phyloP scores from a whole-genome alignment of 2,329 filamentous ascomycete species.

The Colletotrichum tropicale region DNA sequence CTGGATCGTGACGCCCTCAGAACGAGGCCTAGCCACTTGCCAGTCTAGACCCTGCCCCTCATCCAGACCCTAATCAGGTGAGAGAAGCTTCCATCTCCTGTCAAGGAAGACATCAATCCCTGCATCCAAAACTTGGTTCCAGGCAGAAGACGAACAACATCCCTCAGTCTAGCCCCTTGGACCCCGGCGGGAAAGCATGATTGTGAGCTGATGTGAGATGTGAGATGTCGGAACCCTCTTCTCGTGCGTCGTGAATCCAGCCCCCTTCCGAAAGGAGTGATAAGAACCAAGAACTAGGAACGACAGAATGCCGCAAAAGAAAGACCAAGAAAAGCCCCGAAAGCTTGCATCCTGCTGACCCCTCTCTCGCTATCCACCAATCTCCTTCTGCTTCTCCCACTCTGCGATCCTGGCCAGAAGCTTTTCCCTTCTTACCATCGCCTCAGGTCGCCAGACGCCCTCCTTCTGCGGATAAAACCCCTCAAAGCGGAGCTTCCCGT shows the following conservation, averaged over 20 bases:
- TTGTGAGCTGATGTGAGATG: not conserved
- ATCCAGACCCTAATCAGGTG: not conserved
- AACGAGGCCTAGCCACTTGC: not conserved
- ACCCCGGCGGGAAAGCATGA: not conserved
- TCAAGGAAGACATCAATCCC: not conserved
- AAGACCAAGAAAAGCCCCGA: not conserved
- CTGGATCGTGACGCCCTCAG: not conserved
- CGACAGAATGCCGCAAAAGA: not conserved
- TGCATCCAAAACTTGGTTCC: not conserved
- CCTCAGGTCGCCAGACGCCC: constrained; percentile 36
- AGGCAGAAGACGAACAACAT: not conserved
- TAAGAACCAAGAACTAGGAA: not conserved
- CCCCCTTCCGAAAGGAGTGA: not conserved
- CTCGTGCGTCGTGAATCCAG: not conserved
- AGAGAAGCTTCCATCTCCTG: not conserved
- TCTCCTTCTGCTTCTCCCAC: not conserved
- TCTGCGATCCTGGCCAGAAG: constrained; percentile 24
- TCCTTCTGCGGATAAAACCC: constrained; percentile 35
- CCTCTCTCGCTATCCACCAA: not conserved
- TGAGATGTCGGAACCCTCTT: not conserved
- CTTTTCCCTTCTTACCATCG: constrained; percentile 30
- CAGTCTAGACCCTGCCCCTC: not conserved
- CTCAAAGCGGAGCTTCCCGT: constrained; percentile 40
- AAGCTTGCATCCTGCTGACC: not conserved
- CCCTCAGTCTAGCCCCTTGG: not conserved